Evolutionary conservation across 75 land plant genomes (phyloP).

Genomic region (Selaginella tamariscina): DNA sequence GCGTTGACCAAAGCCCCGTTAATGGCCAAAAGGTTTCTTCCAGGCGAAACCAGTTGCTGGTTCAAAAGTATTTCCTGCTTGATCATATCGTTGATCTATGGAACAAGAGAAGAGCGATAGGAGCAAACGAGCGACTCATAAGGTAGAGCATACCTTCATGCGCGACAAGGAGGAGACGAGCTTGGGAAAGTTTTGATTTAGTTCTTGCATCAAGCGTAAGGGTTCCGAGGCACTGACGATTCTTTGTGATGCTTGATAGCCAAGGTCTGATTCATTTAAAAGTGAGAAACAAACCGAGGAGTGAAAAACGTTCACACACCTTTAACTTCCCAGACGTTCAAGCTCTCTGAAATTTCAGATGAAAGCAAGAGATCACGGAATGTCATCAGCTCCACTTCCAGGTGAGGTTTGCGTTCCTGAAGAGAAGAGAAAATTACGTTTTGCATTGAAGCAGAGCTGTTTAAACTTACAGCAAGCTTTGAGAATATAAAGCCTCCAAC

Average conservation of each 20-base stretch:
- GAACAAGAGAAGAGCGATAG: neutral
- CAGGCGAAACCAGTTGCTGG: conserved; percentile 84
- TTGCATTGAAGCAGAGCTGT: neutral
- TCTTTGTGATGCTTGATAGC: conserved; percentile 5
- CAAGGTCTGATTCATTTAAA: neutral
- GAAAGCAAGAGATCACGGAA: conserved; percentile 86
- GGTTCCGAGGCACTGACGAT: conserved; percentile 2
- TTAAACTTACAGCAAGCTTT: conserved; percentile 52
- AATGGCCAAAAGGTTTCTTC: conserved; percentile 82
- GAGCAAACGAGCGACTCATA: neutral
- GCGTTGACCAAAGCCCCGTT: conserved; percentile 86
- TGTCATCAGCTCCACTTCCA: conserved; percentile 63
- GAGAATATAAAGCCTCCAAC: conserved; percentile 87
- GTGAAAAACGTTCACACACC: conserved; percentile 25
- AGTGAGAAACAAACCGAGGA: neutral
- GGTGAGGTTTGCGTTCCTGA: conserved; percentile 84
- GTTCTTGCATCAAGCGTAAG: conserved; percentile 9
- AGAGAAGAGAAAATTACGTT: neutral
- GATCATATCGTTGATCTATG: conserved; percentile 50
- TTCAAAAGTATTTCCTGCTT: conserved; percentile 85
- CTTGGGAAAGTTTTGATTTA: conserved; percentile 10
- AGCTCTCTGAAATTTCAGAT: conserved; percentile 67
- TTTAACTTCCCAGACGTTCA: conserved; percentile 89
- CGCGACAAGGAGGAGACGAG: conserved; percentile 10
- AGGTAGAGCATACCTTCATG: conserved; percentile 8